Evolutionary conservation across 768 basidiomycete species (phyloP).

Genomic region (Tricholoma hemisulphureum): DNA sequence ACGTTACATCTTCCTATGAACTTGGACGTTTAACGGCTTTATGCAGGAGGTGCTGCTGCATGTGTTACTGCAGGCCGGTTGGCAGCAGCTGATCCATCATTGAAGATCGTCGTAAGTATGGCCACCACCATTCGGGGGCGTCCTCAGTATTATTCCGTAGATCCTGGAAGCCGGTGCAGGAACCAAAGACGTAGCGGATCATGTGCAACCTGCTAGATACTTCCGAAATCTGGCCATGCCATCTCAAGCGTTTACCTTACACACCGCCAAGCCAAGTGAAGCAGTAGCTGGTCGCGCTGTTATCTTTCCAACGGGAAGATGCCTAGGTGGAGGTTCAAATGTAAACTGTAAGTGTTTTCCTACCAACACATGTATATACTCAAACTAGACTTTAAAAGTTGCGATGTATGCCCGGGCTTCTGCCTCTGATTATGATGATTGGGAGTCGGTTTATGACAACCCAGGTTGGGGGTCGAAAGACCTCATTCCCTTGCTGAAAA

Average conservation of each 20-base stretch:
- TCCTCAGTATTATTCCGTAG: constrained; percentile 17
- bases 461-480: constrained; percentile 60
- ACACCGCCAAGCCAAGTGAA: constrained; percentile 44
- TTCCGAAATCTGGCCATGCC: constrained; percentile 39
- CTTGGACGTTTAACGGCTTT: neutral
- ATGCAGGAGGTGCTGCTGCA: constrained; percentile 50
- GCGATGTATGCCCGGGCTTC: constrained; percentile 57
- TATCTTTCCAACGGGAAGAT: constrained; percentile 45
- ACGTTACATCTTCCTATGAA: constrained; percentile 2
- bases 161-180: constrained; percentile 59
- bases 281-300: constrained; percentile 42
- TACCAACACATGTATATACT: neutral
- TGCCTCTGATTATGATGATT: constrained; percentile 66
- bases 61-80: constrained; percentile 61
- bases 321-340: constrained; percentile 60
- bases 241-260: constrained; percentile 43
- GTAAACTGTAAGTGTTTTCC: constrained; percentile 54
- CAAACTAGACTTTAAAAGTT: constrained; percentile 25
- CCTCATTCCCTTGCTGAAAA: constrained; percentile 56
- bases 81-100: constrained; percentile 46
- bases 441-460: constrained; percentile 51
- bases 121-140: constrained; percentile 4
- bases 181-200: constrained; percentile 42
- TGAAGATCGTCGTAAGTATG: constrained; percentile 58
- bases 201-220: constrained; percentile 55